A percentile compares a stretch with the other conserved stretches of the same genome.
These are phyloP conservation scores for Trametes cubensis DNA, from an alignment of 768 basidiomycete species.

Conservation along the genomic window DNA sequence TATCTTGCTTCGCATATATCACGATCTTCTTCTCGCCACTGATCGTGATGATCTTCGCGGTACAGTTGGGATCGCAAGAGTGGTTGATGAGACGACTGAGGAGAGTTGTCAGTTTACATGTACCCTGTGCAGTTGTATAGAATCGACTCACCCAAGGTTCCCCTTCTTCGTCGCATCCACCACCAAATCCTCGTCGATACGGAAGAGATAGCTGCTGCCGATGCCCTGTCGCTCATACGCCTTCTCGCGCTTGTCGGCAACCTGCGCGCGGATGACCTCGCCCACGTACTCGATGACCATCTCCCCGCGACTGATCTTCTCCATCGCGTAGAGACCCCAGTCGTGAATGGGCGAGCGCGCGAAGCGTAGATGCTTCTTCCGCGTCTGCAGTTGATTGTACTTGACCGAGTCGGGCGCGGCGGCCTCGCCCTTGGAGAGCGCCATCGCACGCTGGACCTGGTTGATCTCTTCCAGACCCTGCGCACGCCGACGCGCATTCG, in stretches of 20 bases:
- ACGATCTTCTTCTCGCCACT: conserved; percentile 97
- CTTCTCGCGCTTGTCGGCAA: conserved; percentile 97
- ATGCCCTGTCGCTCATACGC: conserved; percentile 96
- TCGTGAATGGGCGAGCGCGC: conserved; percentile 95
- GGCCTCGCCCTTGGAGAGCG: conserved; percentile 73
- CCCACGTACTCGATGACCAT: conserved; percentile 99
- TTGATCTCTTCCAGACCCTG: conserved; percentile 95
- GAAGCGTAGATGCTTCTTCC: conserved; percentile 97
- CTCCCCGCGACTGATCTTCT: conserved; percentile 89
- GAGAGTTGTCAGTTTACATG: neutral
- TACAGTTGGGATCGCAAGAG: conserved; percentile 94
- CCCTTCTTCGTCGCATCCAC: conserved; percentile 99
- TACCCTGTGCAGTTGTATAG: neutral
- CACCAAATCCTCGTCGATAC: conserved; percentile 96
- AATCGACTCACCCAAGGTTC: conserved; percentile 82
- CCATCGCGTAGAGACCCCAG: conserved; percentile 98
- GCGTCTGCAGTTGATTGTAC: conserved; percentile 96
- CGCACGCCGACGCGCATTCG: conserved; percentile 87
- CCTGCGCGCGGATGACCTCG: conserved; percentile 91
- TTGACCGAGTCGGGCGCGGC: conserved; percentile 82
- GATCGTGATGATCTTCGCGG: conserved; percentile 89
- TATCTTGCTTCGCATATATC: conserved; percentile 96
- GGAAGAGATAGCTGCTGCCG: conserved; percentile 95
- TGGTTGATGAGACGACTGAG: conserved; percentile 95
- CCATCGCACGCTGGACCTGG: conserved; percentile 80